Evolutionary conservation across 1,284 basidiomycete species (phyloP), one percentile per base, ranked within the genome.

Genomic region (Microbotryum scabiosae): DNA sequence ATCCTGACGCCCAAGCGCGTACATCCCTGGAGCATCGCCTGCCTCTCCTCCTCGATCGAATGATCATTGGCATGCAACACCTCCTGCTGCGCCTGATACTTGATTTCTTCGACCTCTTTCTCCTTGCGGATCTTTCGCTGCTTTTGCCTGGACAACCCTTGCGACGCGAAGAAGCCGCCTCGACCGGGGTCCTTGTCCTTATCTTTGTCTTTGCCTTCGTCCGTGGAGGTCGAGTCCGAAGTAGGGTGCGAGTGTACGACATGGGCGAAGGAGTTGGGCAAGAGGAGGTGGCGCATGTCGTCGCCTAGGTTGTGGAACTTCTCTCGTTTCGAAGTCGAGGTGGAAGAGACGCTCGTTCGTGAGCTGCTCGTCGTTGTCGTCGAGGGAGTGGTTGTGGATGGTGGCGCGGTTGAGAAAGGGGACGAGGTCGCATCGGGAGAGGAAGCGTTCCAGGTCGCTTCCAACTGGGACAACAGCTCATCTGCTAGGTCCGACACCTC

Each of bases 401-500:
- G 36, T 18, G 4, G 36, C 36, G 36, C 36, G 12, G 36, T 12
- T 18, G 14, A 41, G 14, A 12, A 41, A 41, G 36, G 14, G 36
- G 36, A 41, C 36, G 36, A 41, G 36, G 36, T 41, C 16, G 47
- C 16, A 9, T 49, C 47, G 16, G 26, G n/a, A 49, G 21, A 23
- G 14, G 47, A 9, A 14, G 21, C n/a, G 26, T n/a, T 26, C 26
- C 47, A 10, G 23, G 58, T 56, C 20, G 62, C 65, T 32, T 66
- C 68, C 26, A 71, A 52, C 54, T 71, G 70, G 30, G 63, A 63
- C 30, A 71, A 62, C 23, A 71, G 46, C 51, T 67, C 66, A 53
- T 71, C 70, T 14, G 70, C 70, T 14, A 71, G 49, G 26, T 69
- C 65, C 32, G 67, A 58, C 6, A 66, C 67, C n/a, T 69, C 65